Percentiles rank a stretch among this genome's conserved stretches.
phyloP scores from a whole-genome alignment of 306 rosid species.

The Astragalus glycyphyllos region DNA sequence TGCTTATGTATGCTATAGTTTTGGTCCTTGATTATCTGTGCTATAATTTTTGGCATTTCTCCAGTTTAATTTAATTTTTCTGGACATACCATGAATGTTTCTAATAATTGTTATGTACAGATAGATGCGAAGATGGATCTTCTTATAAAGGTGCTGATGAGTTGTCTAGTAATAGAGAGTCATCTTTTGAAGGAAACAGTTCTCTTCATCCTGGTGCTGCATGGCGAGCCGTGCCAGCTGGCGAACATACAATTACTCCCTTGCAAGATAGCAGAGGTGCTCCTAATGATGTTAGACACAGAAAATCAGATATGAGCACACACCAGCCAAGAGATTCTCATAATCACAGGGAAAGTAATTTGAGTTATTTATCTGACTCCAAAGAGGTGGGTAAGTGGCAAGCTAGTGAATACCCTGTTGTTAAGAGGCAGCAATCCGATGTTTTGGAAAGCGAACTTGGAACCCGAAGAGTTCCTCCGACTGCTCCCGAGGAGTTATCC shows the following conservation, averaged over 20 bases:
- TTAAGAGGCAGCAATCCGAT: conserved; percentile 84
- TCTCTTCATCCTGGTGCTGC: conserved; percentile 56
- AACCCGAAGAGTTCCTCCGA: conserved; percentile 61
- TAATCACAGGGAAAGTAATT: conserved; percentile 57
- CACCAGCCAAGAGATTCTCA: conserved; percentile 63
- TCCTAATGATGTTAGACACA: conserved; percentile 55
- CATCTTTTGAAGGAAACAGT: conserved; percentile 52
- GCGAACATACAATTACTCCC: conserved; percentile 52
- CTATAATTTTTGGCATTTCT: neutral
- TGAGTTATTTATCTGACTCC: conserved; percentile 53
- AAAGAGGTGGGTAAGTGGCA: conserved; percentile 75
- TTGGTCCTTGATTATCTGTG: neutral
- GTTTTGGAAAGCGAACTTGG: conserved; percentile 74
- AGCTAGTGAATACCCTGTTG: conserved; percentile 53
- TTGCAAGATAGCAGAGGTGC: conserved; percentile 68
- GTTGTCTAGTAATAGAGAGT: conserved; percentile 56
- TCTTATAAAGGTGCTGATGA: conserved; percentile 60
- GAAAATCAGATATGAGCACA: conserved; percentile 60
- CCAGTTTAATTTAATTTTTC: conserved; percentile 3
- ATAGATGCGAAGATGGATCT: conserved; percentile 62
- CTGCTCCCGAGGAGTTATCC: conserved; percentile 76
- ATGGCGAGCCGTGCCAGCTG: conserved; percentile 55
- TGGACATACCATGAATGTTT: neutral
- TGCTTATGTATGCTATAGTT: neutral
- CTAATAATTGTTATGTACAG: conserved; percentile 52